phyloP scores from a whole-genome alignment of 352 stramenopile species.

The Globisporangium spinosum region DNA sequence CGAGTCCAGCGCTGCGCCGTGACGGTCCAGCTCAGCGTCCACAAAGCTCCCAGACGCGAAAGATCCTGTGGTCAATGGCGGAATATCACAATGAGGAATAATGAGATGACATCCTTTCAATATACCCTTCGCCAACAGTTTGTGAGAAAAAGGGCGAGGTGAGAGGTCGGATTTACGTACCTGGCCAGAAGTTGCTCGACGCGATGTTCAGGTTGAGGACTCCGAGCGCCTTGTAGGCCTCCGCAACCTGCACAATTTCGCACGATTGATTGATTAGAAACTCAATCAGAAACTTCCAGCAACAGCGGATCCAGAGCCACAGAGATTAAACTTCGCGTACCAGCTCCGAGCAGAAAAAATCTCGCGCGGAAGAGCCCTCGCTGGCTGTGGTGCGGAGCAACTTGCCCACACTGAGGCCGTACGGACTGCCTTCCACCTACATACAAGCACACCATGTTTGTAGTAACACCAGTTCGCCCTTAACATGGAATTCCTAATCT shows the following conservation, averaged over 20 bases:
- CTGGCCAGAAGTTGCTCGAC: conserved; percentile 60
- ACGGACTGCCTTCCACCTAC: conserved; percentile 43
- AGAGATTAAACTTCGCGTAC: conserved; percentile 19
- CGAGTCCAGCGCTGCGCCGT: conserved; percentile 38
- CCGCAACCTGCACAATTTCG: conserved; percentile 30
- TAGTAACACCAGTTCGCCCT: not conserved
- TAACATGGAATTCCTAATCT: not conserved
- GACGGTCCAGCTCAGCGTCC: conserved; percentile 40
- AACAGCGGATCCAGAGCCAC: not conserved
- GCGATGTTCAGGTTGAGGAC: conserved; percentile 33
- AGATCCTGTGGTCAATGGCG: conserved; percentile 24
- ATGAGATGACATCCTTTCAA: not conserved
- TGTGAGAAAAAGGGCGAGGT: not conserved
- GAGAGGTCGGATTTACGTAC: conserved; percentile 2
- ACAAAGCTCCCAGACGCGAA: conserved; percentile 51
- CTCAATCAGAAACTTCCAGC: not conserved
- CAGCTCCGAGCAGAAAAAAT: conserved; percentile 72
- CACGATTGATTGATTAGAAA: not conserved
- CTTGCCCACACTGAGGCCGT: conserved; percentile 51
- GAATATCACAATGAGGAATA: too few species aligned
- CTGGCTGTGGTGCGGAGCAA: conserved; percentile 31
- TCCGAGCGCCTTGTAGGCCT: conserved; percentile 52
- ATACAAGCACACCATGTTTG: not conserved
- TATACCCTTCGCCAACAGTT: not conserved
- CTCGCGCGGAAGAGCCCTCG: conserved; percentile 8